These are phyloP conservation scores for Clonostachys byssicola DNA, from an alignment of 2,329 filamentous ascomycete species.

Conservation along the genomic window DNA sequence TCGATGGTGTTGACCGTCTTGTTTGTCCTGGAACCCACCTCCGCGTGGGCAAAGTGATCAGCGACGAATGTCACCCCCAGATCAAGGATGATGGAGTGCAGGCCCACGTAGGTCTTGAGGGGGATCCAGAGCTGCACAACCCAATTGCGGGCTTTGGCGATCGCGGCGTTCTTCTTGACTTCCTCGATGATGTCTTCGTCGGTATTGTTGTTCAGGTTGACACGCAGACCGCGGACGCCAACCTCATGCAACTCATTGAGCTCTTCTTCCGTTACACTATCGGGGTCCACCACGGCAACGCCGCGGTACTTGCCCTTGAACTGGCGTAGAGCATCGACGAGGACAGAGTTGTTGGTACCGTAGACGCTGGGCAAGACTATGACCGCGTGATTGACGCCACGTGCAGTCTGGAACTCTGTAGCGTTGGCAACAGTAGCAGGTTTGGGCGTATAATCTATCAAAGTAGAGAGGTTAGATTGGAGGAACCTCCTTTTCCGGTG, in stretches of 20 bases:
- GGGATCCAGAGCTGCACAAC: constrained; percentile 21
- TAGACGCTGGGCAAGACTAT: constrained; percentile 22
- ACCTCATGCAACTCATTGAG: neutral
- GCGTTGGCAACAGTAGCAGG: no score
- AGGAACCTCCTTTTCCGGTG: no score
- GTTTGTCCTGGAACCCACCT: constrained; percentile 5
- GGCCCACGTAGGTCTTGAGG: constrained; percentile 10
- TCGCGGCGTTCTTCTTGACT: constrained; percentile 12
- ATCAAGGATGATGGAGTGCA: constrained; percentile 12
- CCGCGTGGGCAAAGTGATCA: constrained; percentile 8
- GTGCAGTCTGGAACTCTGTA: no score
- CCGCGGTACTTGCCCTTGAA: constrained; percentile 13
- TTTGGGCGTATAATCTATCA: no score
- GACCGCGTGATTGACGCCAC: constrained; percentile 13
- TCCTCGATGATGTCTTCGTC: neutral
- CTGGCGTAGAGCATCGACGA: constrained; percentile 18
- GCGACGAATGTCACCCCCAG: constrained; percentile 15
- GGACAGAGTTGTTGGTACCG: constrained; percentile 18
- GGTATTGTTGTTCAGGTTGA: neutral
- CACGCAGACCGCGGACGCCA: neutral
- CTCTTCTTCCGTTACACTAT: neutral
- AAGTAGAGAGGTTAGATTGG: no score
- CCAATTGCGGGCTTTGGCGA: constrained; percentile 16
- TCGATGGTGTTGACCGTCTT: no score
- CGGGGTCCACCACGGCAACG: constrained; percentile 7